Evolutionary conservation across 495 filamentous ascomycete species (phyloP).

Genomic region (Cercophora newfieldiana): DNA sequence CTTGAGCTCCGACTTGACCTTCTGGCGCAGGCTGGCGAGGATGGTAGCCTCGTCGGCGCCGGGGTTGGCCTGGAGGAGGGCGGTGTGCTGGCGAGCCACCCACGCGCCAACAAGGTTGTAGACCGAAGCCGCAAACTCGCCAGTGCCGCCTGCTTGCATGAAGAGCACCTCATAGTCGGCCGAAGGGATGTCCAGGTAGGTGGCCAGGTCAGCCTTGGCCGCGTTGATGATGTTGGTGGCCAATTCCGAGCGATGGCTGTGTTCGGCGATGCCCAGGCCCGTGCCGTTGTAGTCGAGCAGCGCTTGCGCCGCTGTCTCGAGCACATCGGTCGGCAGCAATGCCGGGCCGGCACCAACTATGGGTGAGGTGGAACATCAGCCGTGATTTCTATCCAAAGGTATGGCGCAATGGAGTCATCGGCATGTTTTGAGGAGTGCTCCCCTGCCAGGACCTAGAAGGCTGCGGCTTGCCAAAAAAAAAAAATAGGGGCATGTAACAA

Average conservation of each 20-base stretch:
- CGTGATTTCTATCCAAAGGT: too few species aligned
- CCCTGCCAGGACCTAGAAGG: background rate
- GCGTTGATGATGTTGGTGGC: conserved; percentile 69
- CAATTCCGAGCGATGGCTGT: conserved; percentile 82
- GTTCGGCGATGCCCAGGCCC: conserved; percentile 80
- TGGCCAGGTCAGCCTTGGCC: conserved; percentile 63
- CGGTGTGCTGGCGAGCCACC: conserved; percentile 63
- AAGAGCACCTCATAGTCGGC: conserved; percentile 75
- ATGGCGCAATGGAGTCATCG: too few species aligned
- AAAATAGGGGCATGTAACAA: background rate
- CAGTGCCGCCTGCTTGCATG: conserved; percentile 81
- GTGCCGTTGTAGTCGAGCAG: conserved; percentile 81
- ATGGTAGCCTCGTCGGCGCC: conserved; percentile 48
- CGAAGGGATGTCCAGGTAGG: conserved; percentile 68
- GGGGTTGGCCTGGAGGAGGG: conserved; percentile 39
- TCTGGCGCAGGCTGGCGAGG: conserved; percentile 57
- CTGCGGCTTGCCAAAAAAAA: background rate
- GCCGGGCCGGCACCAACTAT: conserved; percentile 75
- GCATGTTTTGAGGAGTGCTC: background rate
- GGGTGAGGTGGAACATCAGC: background rate
- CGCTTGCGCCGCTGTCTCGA: conserved; percentile 69
- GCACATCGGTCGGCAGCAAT: conserved; percentile 72
- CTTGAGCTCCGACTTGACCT: conserved; percentile 65
- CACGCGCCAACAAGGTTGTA: conserved; percentile 81
- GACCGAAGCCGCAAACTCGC: conserved; percentile 76